Base-by-base conservation (phyloP, 768 basidiomycete genomes). In the Podaxis pistillaris region DNA sequence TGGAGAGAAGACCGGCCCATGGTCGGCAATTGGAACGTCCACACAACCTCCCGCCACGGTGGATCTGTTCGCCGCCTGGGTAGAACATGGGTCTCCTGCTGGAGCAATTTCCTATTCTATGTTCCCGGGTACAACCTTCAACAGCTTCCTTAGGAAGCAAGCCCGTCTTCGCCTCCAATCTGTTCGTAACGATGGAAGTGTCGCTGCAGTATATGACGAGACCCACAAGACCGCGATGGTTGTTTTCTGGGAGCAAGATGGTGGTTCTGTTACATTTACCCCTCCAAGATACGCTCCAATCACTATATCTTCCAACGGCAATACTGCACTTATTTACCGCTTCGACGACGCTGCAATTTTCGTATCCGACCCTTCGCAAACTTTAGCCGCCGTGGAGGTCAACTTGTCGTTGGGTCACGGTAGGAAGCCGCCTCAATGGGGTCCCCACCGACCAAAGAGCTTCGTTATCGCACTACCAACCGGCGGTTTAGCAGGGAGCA, bases 321-420 rank as follows among this genome's bases (percentile, higher is more conserved):
- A 82, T 22, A 68, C 77, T 4, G 78, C 76, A 2, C 58, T 87
- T 13, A 77, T 85, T 7, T 81, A 82, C 63, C 69, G 77, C 13
- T 49, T 79, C 22, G 65, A 73, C 11, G 73, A 76, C 1, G 76
- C 81, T 38, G 75, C 74, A 24, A 64, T 91, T 36, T 83, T 81
- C 0, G 79, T 89, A 12, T 82, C 88, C 0, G 89, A 91, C 69
- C 89, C 89, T 3, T 86, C 86, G 1, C 89, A 91, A 68, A 76
- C 76, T 0, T 66, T 84, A 26, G 57, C 65, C 6, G 65, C 69
- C 1, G 69, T 82, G 0, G 68, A 73, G 28, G 65, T 87, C 54
- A 75, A 71, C 1, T 64, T 86, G 56, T 66, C 58, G 12, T 60
- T 78, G 9, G 69, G 70, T 5, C 47, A 64, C 17, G 68, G 72